phyloP scores from a whole-genome alignment of 352 stramenopile genomes.

The Aphanomyces invadans region DNA sequence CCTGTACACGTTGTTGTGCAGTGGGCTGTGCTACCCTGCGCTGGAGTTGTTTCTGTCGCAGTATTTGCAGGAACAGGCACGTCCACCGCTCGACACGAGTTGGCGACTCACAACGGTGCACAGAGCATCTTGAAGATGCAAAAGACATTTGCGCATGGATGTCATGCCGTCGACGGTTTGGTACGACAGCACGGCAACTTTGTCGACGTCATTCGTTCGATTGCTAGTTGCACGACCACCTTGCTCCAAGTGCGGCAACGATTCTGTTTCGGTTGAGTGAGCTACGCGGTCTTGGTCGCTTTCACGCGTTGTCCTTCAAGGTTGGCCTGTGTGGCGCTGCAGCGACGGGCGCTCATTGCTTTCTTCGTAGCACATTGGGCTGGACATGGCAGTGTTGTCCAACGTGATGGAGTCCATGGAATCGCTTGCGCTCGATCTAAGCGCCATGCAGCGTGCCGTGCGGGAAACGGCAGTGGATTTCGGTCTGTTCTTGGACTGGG shows the following conservation, averaged over 20 bases:
- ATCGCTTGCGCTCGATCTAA: not conserved
- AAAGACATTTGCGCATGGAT: slow-evolving; percentile 16
- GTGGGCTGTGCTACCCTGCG: slow-evolving; percentile 12
- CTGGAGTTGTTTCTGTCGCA: slow-evolving; percentile 16
- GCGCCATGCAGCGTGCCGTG: not conserved
- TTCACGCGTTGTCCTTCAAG: not conserved
- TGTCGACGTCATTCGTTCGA: not conserved
- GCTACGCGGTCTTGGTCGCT: slow-evolving; percentile 2
- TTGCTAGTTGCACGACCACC: slow-evolving; percentile 17
- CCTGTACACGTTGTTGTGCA: slow-evolving; percentile 20
- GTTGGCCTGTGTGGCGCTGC: not conserved
- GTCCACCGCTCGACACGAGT: not conserved
- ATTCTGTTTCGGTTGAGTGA: slow-evolving; percentile 20
- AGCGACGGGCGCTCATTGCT: not conserved
- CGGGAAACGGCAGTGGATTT: slow-evolving; percentile 12
- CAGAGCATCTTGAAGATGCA: slow-evolving; percentile 16
- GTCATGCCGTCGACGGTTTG: slow-evolving; percentile 15
- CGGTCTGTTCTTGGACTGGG: slow-evolving; percentile 8
- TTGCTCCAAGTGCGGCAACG: not conserved
- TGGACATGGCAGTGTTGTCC: not conserved
- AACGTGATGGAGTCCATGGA: not conserved
- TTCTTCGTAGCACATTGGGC: not conserved
- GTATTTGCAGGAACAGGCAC: slow-evolving; percentile 19
- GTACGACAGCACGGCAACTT: not conserved
- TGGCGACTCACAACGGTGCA: not conserved